Evolutionary conservation across 164 flowering plant species (phyloP).

Genomic region (Umbilicus rupestris): DNA sequence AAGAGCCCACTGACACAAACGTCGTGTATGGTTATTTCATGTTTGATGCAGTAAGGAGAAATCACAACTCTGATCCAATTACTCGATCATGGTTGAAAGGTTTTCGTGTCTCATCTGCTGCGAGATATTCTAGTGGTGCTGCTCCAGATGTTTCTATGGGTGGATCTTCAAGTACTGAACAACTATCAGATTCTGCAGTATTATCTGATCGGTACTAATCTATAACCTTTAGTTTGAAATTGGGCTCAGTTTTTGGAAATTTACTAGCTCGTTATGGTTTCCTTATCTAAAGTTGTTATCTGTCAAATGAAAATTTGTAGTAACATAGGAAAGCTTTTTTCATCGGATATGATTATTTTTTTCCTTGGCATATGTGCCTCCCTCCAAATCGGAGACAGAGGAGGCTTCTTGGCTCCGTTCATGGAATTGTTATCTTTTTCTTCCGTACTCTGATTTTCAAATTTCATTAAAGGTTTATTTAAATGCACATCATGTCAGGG

Average conservation of each 20-base stretch:
- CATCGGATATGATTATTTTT: no score
- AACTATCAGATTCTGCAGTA: conserved; percentile 21
- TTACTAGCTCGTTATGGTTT: not conserved
- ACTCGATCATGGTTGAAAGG: conserved; percentile 19
- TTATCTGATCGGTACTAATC: conserved; percentile 45
- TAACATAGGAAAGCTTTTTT: no score
- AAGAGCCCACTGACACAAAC: conserved; percentile 7
- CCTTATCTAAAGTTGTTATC: not conserved
- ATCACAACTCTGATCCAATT: conserved; percentile 7
- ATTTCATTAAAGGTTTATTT: not conserved
- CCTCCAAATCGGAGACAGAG: no score
- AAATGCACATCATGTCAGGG: not conserved
- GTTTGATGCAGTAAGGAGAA: conserved; percentile 16
- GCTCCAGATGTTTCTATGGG: conserved; percentile 51
- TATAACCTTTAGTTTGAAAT: not conserved
- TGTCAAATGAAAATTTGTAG: not conserved
- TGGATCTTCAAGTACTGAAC: conserved; percentile 39
- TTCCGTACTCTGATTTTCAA: no score
- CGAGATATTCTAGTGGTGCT: conserved; percentile 34
- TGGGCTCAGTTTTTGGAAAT: not conserved
- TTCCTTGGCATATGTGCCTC: no score
- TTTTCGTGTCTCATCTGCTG: conserved; percentile 23
- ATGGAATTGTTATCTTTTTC: no score
- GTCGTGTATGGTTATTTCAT: conserved; percentile 15
- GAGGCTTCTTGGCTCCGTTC: no score